Base-by-base conservation (phyloP, 176 grass and related monocot species). In the Otatea glauca region DNA sequence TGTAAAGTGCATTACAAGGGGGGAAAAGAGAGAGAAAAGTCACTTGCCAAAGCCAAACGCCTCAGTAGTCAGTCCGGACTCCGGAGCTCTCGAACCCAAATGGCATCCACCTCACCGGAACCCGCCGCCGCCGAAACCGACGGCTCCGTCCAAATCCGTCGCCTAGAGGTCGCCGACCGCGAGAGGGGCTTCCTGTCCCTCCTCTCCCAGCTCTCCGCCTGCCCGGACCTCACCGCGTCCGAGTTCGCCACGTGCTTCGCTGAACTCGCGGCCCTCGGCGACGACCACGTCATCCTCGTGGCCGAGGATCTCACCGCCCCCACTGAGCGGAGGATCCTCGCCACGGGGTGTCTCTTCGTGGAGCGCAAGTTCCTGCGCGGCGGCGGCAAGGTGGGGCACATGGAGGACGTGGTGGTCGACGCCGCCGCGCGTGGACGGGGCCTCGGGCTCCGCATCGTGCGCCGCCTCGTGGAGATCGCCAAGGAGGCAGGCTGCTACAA, bases 371-470 rank as follows among this genome's bases (percentile, higher is more conserved):
- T 95, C 85, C 80, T 93, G 24, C 89, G 88, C 14, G 87, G 89
- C 71, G 86, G 89, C 23, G 86, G 96, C 41, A 93, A 91, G 72
- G 91, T 95, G 35, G 91, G 91, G 67, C 96, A 93, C 83, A 87
- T 98, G 53, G 96, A 98, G 83, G 96, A 98, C 76, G 85, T 95
- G 20, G 96, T 94, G 66, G 89, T 98, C 13, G 89, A 95, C 66
- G 80, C 89, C 55, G 62, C 73, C 20, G 85, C 85, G 12, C 93
- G 91, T 58, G 89, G 89, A 34, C 81, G 76, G 7, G 62, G 81
- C 41, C 91, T 98, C 24, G 91, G 91, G 68, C 58, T 93, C 72
- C 85, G 80, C 23, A 44, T 92, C 50, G 76, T 98, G 38, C 83
- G 83, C 54, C 81, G 90, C 84, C 91, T 98, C 43, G 81, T 91